Evolutionary conservation across 2,329 filamentous ascomycete species (phyloP).

Genomic region (Verticillium alfalfae): DNA sequence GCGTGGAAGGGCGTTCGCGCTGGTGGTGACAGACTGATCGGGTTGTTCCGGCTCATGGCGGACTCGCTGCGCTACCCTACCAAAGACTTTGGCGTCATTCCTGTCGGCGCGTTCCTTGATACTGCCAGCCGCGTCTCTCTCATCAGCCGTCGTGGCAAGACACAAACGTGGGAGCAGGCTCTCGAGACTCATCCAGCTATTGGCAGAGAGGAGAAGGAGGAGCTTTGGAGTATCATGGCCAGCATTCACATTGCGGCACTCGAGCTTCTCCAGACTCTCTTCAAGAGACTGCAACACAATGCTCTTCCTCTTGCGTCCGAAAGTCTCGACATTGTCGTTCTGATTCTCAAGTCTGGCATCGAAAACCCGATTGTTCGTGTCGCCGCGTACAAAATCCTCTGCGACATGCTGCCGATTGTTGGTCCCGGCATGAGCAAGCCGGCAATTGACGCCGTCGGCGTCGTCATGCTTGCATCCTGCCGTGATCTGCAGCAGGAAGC

Average conservation of each 20-base stretch:
- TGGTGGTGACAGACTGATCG: slow-evolving; percentile 64
- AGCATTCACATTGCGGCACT: slow-evolving; percentile 69
- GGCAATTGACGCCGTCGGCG: slow-evolving; percentile 56
- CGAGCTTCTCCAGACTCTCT: slow-evolving; percentile 51
- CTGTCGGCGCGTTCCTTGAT: slow-evolving; percentile 63
- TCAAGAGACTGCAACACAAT: slow-evolving; percentile 51
- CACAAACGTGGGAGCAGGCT: slow-evolving; percentile 39
- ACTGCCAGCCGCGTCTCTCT: slow-evolving; percentile 65
- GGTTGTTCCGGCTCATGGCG: slow-evolving; percentile 60
- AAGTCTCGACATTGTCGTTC: slow-evolving; percentile 65
- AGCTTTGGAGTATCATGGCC: slow-evolving; percentile 68
- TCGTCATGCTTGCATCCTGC: slow-evolving; percentile 64
- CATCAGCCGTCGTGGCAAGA: slow-evolving; percentile 48
- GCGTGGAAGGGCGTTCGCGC: slow-evolving; percentile 70
- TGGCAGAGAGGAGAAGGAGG: slow-evolving; percentile 74
- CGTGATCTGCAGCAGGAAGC: slow-evolving; percentile 60
- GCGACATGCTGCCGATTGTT: slow-evolving; percentile 51
- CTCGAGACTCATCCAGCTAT: slow-evolving; percentile 68
- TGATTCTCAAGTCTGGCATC: slow-evolving; percentile 60
- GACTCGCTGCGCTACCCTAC: slow-evolving; percentile 61
- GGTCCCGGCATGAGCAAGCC: slow-evolving; percentile 64
- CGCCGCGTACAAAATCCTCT: slow-evolving; percentile 54
- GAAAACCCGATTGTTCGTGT: slow-evolving; percentile 49
- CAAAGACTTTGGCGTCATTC: slow-evolving; percentile 58
- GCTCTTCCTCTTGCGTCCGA: slow-evolving; percentile 56